A percentile compares a stretch with the other conserved stretches of the same genome.
Conservation (phyloP, 257 asterid genomes). For the Leonotis leonurus region DNA sequence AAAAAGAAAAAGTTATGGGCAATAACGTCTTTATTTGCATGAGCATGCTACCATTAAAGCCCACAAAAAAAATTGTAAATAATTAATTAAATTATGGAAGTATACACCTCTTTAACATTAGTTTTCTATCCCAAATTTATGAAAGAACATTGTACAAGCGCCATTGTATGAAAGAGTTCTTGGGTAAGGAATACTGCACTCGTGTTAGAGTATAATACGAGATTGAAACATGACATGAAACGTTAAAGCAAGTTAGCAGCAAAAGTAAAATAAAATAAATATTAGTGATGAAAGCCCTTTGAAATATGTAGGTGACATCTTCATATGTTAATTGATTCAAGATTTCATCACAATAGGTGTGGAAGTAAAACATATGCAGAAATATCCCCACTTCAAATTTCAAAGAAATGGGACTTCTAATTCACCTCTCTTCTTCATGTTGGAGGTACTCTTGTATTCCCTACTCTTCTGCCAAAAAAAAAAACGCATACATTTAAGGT, state of each 20-base stretch:
- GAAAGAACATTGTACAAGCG: no score
- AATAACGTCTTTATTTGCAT: conserved; percentile 38
- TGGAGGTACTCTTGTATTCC: conserved; percentile 30
- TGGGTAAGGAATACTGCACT: no score
- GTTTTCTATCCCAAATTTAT: no score
- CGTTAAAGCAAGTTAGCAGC: no score
- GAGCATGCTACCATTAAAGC: conserved; percentile 23
- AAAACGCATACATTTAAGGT: neutral
- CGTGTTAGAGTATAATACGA: no score
- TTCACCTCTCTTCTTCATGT: conserved; percentile 12
- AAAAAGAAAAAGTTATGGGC: conserved; percentile 25
- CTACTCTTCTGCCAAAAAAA: conserved; percentile 33
- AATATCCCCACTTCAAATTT: conserved; percentile 4
- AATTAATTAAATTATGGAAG: neutral
- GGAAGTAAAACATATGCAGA: no score
- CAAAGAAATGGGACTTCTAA: neutral
- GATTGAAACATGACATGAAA: no score
- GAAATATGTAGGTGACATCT: neutral
- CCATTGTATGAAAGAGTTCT: no score
- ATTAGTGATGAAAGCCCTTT: conserved; percentile 8
- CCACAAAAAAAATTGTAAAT: neutral
- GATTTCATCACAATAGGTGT: conserved; percentile 3
- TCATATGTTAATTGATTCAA: neutral
- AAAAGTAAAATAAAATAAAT: no score
- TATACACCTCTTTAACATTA: neutral